Percentiles rank a stretch among this genome's conserved stretches.
phyloP scores from a whole-genome alignment of 164 flowering plant species.

The Buxus sempervirens region DNA sequence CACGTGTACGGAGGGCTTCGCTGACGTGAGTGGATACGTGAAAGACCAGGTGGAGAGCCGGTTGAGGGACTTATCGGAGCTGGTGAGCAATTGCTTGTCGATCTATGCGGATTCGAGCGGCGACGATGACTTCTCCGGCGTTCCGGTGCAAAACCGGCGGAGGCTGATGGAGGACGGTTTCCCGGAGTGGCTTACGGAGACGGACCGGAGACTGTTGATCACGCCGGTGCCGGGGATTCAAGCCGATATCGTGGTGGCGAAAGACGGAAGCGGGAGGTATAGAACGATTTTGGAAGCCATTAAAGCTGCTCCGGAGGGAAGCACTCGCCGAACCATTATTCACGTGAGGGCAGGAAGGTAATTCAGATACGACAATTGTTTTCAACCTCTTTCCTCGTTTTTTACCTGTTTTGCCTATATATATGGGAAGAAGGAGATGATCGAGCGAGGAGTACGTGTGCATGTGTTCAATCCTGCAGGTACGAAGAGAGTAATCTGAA shows the following conservation, averaged over 20 bases:
- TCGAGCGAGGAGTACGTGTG: no score
- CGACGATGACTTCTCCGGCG: conserved; percentile 53
- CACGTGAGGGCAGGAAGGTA: conserved; percentile 92
- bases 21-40: conserved; percentile 40
- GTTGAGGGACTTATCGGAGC: conserved; percentile 43
- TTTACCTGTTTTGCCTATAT: no score
- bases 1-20: conserved; percentile 81
- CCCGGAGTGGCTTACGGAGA: conserved; percentile 61
- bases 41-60: conserved; percentile 42
- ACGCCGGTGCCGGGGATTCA: conserved; percentile 44
- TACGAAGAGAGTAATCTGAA: conserved; percentile 68
- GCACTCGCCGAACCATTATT: conserved; percentile 60
- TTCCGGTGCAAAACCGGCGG: conserved; percentile 67
- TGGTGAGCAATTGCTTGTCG: conserved; percentile 70
- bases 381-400: neutral
- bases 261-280: conserved; percentile 63
- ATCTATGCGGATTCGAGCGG: conserved; percentile 40
- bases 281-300: conserved; percentile 74
- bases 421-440: no score
- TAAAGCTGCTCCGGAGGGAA: conserved; percentile 70
- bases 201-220: conserved; percentile 47
- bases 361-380: neutral
- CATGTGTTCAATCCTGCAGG: no score
- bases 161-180: conserved; percentile 36
- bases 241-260: conserved; percentile 73